Conservation (phyloP, 768 basidiomycete genomes). For the Chalciporus piperatus region DNA sequence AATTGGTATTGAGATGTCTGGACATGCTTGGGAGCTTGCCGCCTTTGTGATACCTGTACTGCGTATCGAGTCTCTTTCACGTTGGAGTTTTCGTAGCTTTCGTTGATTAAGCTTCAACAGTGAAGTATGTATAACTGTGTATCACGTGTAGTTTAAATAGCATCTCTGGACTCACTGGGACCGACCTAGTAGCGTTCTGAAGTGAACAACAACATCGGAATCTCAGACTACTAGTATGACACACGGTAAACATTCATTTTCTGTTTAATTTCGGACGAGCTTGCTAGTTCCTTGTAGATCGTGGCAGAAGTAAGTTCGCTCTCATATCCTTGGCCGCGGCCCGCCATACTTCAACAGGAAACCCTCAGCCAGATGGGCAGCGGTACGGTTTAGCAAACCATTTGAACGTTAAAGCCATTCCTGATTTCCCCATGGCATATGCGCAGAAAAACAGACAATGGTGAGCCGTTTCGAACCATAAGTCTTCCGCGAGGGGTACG, state of each 20-base stretch:
- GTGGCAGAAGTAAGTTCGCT: slow-evolving; percentile 9
- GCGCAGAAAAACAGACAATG: slow-evolving; percentile 11
- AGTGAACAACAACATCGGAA: neutral
- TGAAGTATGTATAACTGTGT: no score
- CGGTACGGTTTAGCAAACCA: slow-evolving; percentile 10
- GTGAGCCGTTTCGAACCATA: slow-evolving; percentile 1
- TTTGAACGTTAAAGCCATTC: neutral
- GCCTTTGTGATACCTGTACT: slow-evolving; percentile 9
- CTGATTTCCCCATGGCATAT: neutral
- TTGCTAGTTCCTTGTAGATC: slow-evolving; percentile 13
- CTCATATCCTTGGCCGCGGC: neutral
- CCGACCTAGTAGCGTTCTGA: no score
- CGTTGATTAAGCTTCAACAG: no score
- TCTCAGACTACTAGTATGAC: slow-evolving; percentile 15
- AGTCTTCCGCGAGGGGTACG: neutral
- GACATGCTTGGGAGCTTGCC: slow-evolving; percentile 38
- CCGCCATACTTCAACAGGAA: slow-evolving; percentile 7
- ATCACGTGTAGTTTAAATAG: no score
- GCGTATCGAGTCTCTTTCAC: no score
- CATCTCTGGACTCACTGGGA: neutral
- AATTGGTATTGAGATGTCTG: slow-evolving; percentile 56
- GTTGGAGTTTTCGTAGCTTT: no score
- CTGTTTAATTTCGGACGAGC: neutral
- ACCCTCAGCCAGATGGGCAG: slow-evolving; percentile 2
- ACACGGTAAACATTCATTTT: slow-evolving; percentile 13